These are phyloP conservation scores for Cnidoscolus chayamansa DNA, from an alignment of 441 rosid species.

Conservation along the genomic window DNA sequence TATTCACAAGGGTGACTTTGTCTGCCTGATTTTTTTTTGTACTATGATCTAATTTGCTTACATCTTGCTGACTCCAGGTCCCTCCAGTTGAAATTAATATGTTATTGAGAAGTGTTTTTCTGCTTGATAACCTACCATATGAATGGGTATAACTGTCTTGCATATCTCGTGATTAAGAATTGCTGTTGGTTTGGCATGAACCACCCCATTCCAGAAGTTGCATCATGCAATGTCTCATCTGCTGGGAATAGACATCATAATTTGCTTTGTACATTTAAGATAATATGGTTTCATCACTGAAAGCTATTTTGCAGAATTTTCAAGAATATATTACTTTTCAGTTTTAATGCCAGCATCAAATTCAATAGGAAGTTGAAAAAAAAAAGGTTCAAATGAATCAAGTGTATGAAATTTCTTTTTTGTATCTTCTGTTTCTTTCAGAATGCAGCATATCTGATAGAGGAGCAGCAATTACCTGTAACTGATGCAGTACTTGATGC, in stretches of 20 bases:
- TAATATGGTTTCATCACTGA: neutral
- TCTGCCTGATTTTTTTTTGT: neutral
- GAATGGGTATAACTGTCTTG: neutral
- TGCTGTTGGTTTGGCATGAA: neutral
- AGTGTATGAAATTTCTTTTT: neutral
- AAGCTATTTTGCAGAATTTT: neutral
- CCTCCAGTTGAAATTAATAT: neutral
- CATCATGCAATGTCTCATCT: neutral
- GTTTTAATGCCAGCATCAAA: neutral
- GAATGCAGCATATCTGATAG: constrained; percentile 65
- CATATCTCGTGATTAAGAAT: neutral
- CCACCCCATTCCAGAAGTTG: neutral
- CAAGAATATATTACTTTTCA: neutral
- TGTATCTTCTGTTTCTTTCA: constrained; percentile 27
- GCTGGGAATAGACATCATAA: neutral
- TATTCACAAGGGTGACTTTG: neutral
- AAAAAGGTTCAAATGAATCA: neutral
- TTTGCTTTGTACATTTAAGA: neutral
- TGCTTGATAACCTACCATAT: neutral
- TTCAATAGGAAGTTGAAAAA: neutral
- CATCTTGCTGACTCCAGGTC: neutral
- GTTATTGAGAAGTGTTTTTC: neutral
- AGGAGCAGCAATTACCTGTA: constrained; percentile 40
- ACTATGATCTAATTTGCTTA: neutral
- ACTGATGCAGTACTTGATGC: constrained; percentile 44